Conservation (phyloP, 164 flowering plant genomes). For the Berberis thunbergii region DNA sequence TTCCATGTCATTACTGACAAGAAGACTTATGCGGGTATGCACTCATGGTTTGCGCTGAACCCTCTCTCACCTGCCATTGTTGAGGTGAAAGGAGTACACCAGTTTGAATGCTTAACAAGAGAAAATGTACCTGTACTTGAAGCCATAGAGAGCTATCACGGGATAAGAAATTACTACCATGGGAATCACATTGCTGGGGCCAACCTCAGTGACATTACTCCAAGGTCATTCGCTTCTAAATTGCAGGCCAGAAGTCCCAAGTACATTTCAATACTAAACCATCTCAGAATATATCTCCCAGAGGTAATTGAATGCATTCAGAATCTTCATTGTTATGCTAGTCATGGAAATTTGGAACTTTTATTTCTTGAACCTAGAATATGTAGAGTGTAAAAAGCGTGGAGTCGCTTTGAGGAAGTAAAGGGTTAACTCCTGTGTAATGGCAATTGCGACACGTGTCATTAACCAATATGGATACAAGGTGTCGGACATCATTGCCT, state of each 20-base stretch:
- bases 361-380: too few relatives aligned
- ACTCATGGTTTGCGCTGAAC: conserved; percentile 96
- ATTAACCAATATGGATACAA: too few relatives aligned
- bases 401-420: too few relatives aligned
- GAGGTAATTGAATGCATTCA: conserved; percentile 53
- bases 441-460: too few relatives aligned
- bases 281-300: conserved; percentile 90
- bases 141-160: conserved; percentile 80
- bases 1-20: conserved; percentile 97
- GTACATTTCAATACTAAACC: conserved; percentile 92
- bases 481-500: too few relatives aligned
- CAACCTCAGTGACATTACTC: conserved; percentile 72
- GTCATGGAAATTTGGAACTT: too few relatives aligned
- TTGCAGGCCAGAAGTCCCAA: conserved; percentile 97
- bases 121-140: conserved; percentile 97
- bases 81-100: conserved; percentile 94
- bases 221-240: conserved; percentile 70
- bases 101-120: conserved; percentile 95
- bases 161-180: conserved; percentile 76
- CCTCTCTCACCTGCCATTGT: conserved; percentile 77
- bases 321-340: background rate
- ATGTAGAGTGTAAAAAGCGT: too few relatives aligned
- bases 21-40: conserved; percentile 99
- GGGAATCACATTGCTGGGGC: conserved; percentile 80
- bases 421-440: too few relatives aligned